Evolutionary conservation across 805 yeast species (phyloP).

Genomic region (Candida methanosorbosa): DNA sequence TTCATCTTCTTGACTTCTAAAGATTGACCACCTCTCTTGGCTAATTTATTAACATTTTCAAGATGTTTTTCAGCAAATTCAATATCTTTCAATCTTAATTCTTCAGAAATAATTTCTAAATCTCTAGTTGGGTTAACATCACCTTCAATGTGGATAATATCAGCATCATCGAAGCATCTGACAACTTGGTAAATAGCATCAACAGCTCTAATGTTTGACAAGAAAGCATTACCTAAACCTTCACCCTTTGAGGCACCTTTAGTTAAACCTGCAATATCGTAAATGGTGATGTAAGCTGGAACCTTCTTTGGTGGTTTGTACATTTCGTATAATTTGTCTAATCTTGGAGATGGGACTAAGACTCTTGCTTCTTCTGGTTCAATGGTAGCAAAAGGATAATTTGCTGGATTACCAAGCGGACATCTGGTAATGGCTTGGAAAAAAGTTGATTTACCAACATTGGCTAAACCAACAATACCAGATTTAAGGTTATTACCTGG

Average conservation of each 20-base stretch:
- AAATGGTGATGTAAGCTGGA: conserved; percentile 88
- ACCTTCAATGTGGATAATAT: conserved; percentile 93
- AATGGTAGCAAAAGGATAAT: conserved; percentile 95
- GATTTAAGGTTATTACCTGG: conserved; percentile 37
- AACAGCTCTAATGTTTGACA: conserved; percentile 93
- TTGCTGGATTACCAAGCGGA: conserved; percentile 93
- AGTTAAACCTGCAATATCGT: conserved; percentile 97
- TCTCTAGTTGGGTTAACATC: conserved; percentile 95
- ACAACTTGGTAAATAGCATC: conserved; percentile 98
- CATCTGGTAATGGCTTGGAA: conserved; percentile 95
- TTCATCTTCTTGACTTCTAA: conserved; percentile 56
- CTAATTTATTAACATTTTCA: conserved; percentile 46
- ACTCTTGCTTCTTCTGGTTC: conserved; percentile 98
- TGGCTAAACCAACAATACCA: conserved; percentile 95
- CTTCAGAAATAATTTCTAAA: conserved; percentile 83
- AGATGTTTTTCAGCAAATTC: conserved; percentile 69
- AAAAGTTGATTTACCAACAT: conserved; percentile 93
- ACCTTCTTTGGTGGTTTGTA: conserved; percentile 81
- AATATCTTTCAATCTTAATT: conserved; percentile 91
- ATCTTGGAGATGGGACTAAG: conserved; percentile 83
- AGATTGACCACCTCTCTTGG: conserved; percentile 58
- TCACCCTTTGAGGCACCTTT: conserved; percentile 96
- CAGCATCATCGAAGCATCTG: conserved; percentile 96
- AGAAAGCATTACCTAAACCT: conserved; percentile 96
- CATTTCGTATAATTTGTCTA: conserved; percentile 64